Evolutionary conservation across 2,329 filamentous ascomycete species (phyloP), one percentile per base, ranked within the genome.

Genomic region (Paraphoma chrysanthemicola): DNA sequence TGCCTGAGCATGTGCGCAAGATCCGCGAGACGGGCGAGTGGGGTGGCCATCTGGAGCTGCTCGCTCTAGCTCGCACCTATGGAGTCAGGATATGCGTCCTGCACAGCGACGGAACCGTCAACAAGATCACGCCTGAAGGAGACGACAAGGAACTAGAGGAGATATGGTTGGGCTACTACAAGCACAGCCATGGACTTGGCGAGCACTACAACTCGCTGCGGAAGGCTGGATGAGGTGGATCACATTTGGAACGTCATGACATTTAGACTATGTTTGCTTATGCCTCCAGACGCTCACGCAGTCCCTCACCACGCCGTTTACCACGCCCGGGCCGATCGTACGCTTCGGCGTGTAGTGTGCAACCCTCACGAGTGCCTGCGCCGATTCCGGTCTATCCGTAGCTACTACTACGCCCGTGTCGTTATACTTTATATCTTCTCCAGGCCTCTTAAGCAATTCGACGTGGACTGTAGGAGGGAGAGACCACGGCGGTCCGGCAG

Each of bases 191-290:
- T 76, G 94, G 94, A 1, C 81, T 99, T 48, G 95, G 95, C 11
- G 95, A 98, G 80, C 95, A 99, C 79, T 99, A 99, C 79, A 99
- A 99, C 75, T 96, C 93, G 51, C 78, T 99, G 73, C 71, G 80
- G 43, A 81, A 75, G 53, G 57, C 50, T 23, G 57, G 60, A 54
- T 76, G 70, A 75, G 51, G 17, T 7, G 33, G 46, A 36, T 12
- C 38, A 49, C 30, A 6, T 17, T 45, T 29, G 14, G 28, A 38
- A 10, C 51, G 23, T 23, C 23, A 23, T 23, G 23, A 2, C 5
- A 23, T 23, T 23, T 5, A 23, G 23, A 23, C 23, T 73, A 41
- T 75, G 79, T 55, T 71, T 73, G 23, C 23, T 23, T 73, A 41
- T 75, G 79, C 56, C 71, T 73, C 82, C 82, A 85, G 29, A 85